Evolutionary conservation across 2,329 filamentous ascomycete genomes (phyloP), one percentile per base, ranked within the genome.

Genomic region (Penicillium sp.): DNA sequence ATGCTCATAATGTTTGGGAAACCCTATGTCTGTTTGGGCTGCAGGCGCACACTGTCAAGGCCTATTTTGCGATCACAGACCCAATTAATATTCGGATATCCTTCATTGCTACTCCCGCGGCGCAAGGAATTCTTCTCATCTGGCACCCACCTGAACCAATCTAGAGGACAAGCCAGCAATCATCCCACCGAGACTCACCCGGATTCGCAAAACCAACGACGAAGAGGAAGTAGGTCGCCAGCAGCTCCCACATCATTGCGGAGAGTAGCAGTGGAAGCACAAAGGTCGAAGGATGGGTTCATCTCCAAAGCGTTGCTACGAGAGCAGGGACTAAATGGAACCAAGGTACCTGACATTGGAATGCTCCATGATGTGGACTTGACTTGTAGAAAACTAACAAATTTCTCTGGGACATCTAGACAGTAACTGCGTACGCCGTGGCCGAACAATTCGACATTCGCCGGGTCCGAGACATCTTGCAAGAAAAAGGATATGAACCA

Each of bases 221-320:
- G 79, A 53, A 81, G 83, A 59, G 70, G 73, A 6, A 66, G 71
- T n/a, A 74, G 82, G 57, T 75, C 76, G 22, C 77, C 81, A 3
- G 78, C 80, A 22, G 77, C 84, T 42, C 89, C 91, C 61, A 88
- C 87, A 57, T 94, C 90, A 2, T 79, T 97, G 31, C 86, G 93
- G 51, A 84, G 92, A 54, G 91, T 96, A 11, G 91, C 92, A 31
- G 88, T 91, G 16, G 91, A 94, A 65, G 92, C 92, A 16, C 91
- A 96, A 74, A 77, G 75, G 61, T 83, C 77, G 54, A 80, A 76
- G 61, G 78, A 79, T 63, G 77, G 77, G 1, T 76, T 83, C 59
- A 74, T 86, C 58, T 64, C 72, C 48, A 79, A 78, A 63, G 73
- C 77, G 42, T 65, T 69, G 46, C 63, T 72, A 11, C 64, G 62